Evolutionary conservation across 148 eudicot species (phyloP), one percentile per base, ranked within the genome.

Genomic region (Mesembryanthemum crystallinum): DNA sequence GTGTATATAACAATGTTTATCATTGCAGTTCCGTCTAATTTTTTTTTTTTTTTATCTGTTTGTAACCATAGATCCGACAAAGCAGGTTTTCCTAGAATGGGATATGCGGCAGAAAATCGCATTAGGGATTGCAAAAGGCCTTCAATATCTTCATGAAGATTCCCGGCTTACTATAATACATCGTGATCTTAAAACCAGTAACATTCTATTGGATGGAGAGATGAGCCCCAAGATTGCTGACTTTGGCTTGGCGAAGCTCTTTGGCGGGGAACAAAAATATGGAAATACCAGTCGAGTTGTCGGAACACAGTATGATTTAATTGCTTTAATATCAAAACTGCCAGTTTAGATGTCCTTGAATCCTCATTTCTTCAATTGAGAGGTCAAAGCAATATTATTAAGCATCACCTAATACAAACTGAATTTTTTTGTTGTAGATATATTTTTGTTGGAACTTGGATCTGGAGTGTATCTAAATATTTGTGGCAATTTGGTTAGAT

Each of bases 171-270:
- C 57, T 3, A 79, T 79, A 7, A 68, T 73, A 45, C 76, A 71
- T 72, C 81, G 81, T 45, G 97, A 92, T 60, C 86, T 90, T 15
- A 92, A 92, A 81, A 76, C 89, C 55, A 83, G 88, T 73, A 90
- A 90, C 79, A 79, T 90, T 47, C 85, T 90, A 27, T 86, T 90
- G 7, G 98, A 86, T 33, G 81, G 80, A 23, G 82, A 90, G 29
- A 77, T 85, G 63, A 65, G 70, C 32, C 79, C 89, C 7, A 90
- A 90, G 80, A 89, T 90, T 69, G 87, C 93, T 3, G 96, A 92
- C 79, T 92, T 92, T 64, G 96, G 96, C 28, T 84, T 85, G 45
- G 93, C 88, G 67, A 84, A 88, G 74, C 75, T 74, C 28, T 86
- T 90, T 79, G 91, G 78, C 64, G 74, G 75, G 33, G 87, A 90